These are phyloP conservation scores for Terfezia claveryi DNA, from an alignment of 495 filamentous ascomycete genomes.

Conservation along the genomic window DNA sequence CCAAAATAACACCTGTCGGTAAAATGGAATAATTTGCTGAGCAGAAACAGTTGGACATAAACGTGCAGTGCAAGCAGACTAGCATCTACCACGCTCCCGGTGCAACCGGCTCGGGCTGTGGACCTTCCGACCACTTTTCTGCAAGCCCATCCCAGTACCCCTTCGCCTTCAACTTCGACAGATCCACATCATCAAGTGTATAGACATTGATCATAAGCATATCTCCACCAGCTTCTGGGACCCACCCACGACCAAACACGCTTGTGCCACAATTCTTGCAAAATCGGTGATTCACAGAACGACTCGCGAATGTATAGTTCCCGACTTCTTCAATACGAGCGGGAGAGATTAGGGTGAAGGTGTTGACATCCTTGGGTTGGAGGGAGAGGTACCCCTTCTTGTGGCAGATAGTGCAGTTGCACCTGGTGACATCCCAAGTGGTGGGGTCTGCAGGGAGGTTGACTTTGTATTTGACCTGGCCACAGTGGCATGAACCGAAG, in stretches of 20 bases:
- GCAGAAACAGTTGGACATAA: too few relatives aligned
- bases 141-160: background rate
- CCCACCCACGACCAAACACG: background rate
- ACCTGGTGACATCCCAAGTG: background rate
- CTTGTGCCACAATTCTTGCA: background rate
- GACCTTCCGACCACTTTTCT: background rate
- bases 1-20: too few relatives aligned
- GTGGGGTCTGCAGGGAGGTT: background rate
- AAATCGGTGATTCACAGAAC: background rate
- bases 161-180: background rate
- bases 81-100: too few relatives aligned
- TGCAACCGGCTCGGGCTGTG: too few relatives aligned
- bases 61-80: too few relatives aligned
- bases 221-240: background rate
- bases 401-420: background rate
- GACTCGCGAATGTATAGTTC: background rate
- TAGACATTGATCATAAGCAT: background rate
- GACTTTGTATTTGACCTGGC: background rate
- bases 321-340: background rate
- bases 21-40: too few relatives aligned
- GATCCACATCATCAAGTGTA: background rate
- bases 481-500: background rate
- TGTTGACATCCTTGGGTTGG: background rate
- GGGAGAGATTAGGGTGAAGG: background rate
- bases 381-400: background rate